phyloP scores from a whole-genome alignment of 129 eudicot species.

The Gnaphalium uliginosum region DNA sequence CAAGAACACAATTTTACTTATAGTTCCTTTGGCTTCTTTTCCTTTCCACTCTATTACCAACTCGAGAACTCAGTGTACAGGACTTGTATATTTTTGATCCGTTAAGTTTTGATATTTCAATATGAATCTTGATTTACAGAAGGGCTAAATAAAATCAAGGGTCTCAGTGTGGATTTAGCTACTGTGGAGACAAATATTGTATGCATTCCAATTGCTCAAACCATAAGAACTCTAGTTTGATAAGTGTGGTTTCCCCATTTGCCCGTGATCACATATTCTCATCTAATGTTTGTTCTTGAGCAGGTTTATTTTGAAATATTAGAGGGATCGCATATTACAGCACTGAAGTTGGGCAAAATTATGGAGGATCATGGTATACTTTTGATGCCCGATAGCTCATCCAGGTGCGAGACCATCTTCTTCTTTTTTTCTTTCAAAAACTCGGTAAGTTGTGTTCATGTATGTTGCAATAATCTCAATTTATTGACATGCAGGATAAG shows the following conservation, averaged over 20 bases:
- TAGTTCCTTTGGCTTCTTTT: too few species aligned
- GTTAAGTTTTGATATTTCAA: neutral
- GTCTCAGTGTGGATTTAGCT: constrained; percentile 60
- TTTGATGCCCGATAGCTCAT: constrained; percentile 62
- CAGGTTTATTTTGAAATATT: constrained; percentile 74
- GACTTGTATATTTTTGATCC: neutral
- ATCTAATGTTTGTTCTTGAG: constrained; percentile 2
- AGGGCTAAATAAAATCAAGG: constrained; percentile 71
- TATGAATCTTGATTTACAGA: constrained; percentile 41
- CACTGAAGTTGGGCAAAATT: constrained; percentile 53
- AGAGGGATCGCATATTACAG: constrained; percentile 53
- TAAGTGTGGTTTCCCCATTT: neutral
- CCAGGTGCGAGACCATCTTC: constrained; percentile 47
- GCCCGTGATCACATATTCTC: constrained; percentile 3
- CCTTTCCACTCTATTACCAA: too few species aligned
- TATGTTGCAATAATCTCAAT: neutral
- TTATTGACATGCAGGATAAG: constrained; percentile 48
- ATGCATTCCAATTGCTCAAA: constrained; percentile 30
- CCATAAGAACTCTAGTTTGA: neutral
- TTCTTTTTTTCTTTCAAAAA: neutral
- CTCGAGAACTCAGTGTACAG: too few species aligned
- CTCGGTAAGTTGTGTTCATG: neutral
- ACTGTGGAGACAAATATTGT: constrained; percentile 93
- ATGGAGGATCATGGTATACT: constrained; percentile 74
- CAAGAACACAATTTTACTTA: too few species aligned